Evolutionary conservation across 1,139 yeast genomes (phyloP).

Genomic region (Geotrichum siamense): DNA sequence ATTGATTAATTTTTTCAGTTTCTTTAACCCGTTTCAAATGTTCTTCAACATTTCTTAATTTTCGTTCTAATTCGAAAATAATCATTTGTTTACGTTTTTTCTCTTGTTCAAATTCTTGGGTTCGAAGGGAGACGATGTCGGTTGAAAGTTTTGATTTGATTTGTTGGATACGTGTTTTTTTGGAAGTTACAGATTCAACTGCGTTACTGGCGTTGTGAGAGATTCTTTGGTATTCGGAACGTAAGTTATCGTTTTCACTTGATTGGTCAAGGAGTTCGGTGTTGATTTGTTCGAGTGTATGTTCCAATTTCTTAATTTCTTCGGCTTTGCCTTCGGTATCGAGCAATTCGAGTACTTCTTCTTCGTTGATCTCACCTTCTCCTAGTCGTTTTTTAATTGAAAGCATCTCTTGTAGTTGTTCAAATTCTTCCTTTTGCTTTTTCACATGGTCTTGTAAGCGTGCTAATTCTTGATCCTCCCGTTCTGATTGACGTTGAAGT

Average conservation of each 20-base stretch:
- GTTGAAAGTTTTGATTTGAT: slow-evolving; percentile 31
- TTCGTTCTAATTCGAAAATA: slow-evolving; percentile 28
- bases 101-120: slow-evolving; percentile 30
- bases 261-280: slow-evolving; percentile 37
- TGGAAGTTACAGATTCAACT: slow-evolving; percentile 36
- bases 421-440: slow-evolving; percentile 14
- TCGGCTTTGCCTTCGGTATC: slow-evolving; percentile 20
- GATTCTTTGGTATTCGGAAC: slow-evolving; percentile 58
- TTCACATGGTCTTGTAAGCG: slow-evolving; percentile 13
- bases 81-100: slow-evolving; percentile 28
- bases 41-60: slow-evolving; percentile 31
- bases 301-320: slow-evolving; percentile 40
- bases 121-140: slow-evolving; percentile 26
- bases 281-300: slow-evolving; percentile 39
- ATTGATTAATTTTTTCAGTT: slow-evolving; percentile 27
- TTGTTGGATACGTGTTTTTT: slow-evolving; percentile 34
- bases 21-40: slow-evolving; percentile 33
- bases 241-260: slow-evolving; percentile 60
- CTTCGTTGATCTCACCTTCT: not conserved
- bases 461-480: slow-evolving; percentile 20
- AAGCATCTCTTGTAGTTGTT: slow-evolving; percentile 8
- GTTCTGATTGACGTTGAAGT: slow-evolving; percentile 29
- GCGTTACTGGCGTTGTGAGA: slow-evolving; percentile 49
- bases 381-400: slow-evolving; percentile 10
- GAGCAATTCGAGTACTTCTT: slow-evolving; percentile 8